A percentile compares a stretch with the other conserved stretches of the same genome.
These are phyloP conservation scores for Coniochaeta sp. DNA, from an alignment of 2,329 filamentous ascomycete species.

Conservation along the genomic window DNA sequence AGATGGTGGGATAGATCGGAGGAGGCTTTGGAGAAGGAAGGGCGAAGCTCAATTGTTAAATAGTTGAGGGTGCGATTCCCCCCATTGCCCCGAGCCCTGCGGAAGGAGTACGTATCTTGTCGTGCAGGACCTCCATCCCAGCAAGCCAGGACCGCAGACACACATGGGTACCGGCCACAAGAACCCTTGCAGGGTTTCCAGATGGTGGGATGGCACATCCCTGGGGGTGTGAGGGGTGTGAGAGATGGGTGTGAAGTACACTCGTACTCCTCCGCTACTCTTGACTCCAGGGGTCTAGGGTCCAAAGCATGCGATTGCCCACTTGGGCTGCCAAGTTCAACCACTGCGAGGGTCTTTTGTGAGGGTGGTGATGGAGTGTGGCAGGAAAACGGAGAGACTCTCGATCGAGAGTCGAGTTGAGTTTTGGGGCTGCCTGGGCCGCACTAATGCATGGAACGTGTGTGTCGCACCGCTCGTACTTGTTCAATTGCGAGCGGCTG, in stretches of 20 bases:
- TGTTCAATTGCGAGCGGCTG: constrained; percentile 3
- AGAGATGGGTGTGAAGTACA: too few relatives aligned
- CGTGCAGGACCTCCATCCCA: not conserved
- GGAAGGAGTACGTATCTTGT: not conserved
- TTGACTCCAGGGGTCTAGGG: not conserved
- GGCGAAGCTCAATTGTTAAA: constrained; percentile 6
- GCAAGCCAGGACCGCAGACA: not conserved
- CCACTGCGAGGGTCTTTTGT: not conserved
- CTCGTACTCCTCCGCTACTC: too few relatives aligned
- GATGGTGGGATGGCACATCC: not conserved
- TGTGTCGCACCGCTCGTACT: not conserved
- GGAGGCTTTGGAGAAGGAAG: constrained; percentile 4
- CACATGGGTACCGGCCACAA: not conserved
- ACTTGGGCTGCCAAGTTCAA: not conserved
- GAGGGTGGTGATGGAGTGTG: not conserved
- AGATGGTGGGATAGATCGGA: constrained; percentile 6
- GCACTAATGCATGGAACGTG: constrained; percentile 4
- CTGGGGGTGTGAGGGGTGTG: too few relatives aligned
- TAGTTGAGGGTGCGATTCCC: constrained; percentile 4
- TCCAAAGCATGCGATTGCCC: constrained; percentile 1
- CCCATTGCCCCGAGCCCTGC: not conserved
- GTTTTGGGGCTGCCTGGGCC: not conserved
- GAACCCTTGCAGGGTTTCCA: constrained; percentile 1
- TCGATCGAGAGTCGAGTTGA: not conserved
- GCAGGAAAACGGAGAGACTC: not conserved